phyloP scores from a whole-genome alignment of 2,329 filamentous ascomycete genomes.

The Dactylellina sp. region DNA sequence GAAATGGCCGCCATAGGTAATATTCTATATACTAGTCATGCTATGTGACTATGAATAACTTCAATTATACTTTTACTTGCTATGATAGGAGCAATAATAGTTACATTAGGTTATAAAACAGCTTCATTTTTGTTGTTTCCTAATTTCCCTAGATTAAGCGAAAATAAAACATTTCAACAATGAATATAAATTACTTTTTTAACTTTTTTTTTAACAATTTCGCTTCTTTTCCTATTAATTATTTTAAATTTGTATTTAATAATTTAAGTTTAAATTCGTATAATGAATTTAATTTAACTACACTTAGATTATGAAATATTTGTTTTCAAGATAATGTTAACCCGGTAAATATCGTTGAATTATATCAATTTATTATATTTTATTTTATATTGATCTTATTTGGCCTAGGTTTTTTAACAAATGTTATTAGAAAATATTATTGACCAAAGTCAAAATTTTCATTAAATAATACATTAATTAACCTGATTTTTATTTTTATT shows the following conservation, averaged over 20 bases:
- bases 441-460: constrained; percentile 4
- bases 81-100: constrained; percentile 20
- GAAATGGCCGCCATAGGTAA: constrained; percentile 21
- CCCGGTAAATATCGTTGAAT: neutral
- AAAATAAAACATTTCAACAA: constrained; percentile 14
- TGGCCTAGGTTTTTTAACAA: constrained; percentile 19
- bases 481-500: neutral
- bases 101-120: constrained; percentile 16
- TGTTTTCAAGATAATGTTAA: no score
- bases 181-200: neutral
- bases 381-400: constrained; percentile 16
- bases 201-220: neutral
- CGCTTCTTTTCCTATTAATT: constrained; percentile 5
- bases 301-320: no score
- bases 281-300: no score
- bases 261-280: no score
- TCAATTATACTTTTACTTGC: constrained; percentile 23
- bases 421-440: constrained; percentile 11
- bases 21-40: constrained; percentile 20
- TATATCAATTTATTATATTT: neutral
- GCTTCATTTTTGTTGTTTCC: constrained; percentile 13
- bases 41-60: constrained; percentile 18
- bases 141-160: constrained; percentile 17
- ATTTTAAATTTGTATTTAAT: neutral
- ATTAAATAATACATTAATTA: neutral